A percentile compares a stretch with the other conserved stretches of the same genome.
Evolutionary conservation across 371 early-diverging fungal species (phyloP).

Genomic region (Rhizopus arrhizus): DNA sequence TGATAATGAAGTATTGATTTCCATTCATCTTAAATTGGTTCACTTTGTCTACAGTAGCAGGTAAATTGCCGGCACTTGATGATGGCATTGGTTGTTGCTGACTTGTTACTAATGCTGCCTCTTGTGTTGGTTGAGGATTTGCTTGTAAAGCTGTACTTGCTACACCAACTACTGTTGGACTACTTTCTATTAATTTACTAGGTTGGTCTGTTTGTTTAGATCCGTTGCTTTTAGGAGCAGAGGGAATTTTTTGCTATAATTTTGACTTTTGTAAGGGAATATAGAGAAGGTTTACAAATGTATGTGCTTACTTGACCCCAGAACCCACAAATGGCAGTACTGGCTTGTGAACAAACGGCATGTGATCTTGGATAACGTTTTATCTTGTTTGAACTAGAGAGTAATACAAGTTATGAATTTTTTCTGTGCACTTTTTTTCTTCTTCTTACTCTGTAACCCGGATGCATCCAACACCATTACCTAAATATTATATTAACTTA

Average conservation of each 20-base stretch:
- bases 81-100: too few relatives aligned
- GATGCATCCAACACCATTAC: conserved; percentile 28
- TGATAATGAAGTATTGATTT: conserved; percentile 1
- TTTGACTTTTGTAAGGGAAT: too few relatives aligned
- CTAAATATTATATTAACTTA: conserved; percentile 8
- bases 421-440: not conserved
- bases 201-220: too few relatives aligned
- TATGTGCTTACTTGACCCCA: conserved; percentile 22
- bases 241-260: conserved; percentile 15
- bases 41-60: not conserved
- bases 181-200: too few relatives aligned
- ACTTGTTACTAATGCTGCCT: too few relatives aligned
- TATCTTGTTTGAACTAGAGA: conserved; percentile 8
- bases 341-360: conserved; percentile 17
- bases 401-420: not conserved
- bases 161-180: too few relatives aligned
- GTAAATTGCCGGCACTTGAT: not conserved
- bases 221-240: too few relatives aligned
- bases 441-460: conserved; percentile 16
- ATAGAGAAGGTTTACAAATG: too few relatives aligned
- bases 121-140: too few relatives aligned
- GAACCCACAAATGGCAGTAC: conserved; percentile 25
- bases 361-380: conserved; percentile 18
- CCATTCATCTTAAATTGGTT: conserved; percentile 7
- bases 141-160: too few relatives aligned